Percentiles rank a stretch among this genome's conserved stretches.
Conservation (phyloP, 2,329 filamentous ascomycete genomes). For the Exophiala bonariae region DNA sequence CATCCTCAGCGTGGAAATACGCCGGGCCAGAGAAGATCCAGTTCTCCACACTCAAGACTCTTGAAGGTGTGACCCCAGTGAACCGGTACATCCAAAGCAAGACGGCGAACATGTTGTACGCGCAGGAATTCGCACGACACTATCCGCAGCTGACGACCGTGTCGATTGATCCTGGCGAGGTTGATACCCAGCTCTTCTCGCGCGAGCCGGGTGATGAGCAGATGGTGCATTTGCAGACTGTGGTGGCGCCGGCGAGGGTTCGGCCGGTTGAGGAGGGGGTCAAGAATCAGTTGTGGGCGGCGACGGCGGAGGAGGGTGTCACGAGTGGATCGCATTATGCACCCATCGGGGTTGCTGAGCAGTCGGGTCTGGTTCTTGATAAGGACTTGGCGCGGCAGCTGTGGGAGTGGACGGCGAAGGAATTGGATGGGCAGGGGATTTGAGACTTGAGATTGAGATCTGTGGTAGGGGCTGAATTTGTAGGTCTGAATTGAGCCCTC, state of each 20-base stretch:
- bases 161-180: constrained; percentile 51
- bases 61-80: constrained; percentile 3
- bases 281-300: constrained; percentile 42
- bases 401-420: too few species aligned
- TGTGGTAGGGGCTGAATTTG: too few species aligned
- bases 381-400: too few species aligned
- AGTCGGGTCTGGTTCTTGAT: too few species aligned
- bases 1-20: too few species aligned
- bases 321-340: too few species aligned
- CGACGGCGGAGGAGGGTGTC: too few species aligned
- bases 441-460: too few species aligned
- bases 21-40: too few species aligned
- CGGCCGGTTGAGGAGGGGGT: constrained; percentile 37
- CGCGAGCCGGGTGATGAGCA: constrained; percentile 57
- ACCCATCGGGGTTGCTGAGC: too few species aligned
- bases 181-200: constrained; percentile 45
- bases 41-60: constrained; percentile 23
- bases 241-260: constrained; percentile 6
- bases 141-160: constrained; percentile 48
- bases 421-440: too few species aligned
- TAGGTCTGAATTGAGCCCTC: too few species aligned
- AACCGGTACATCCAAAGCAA: constrained; percentile 51
- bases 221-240: constrained; percentile 1
- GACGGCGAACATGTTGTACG: constrained; percentile 52
- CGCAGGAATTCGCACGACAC: constrained; percentile 40